Base-by-base conservation (phyloP, 2,329 filamentous ascomycete genomes). In the Cadophora luteo-olivacea region DNA sequence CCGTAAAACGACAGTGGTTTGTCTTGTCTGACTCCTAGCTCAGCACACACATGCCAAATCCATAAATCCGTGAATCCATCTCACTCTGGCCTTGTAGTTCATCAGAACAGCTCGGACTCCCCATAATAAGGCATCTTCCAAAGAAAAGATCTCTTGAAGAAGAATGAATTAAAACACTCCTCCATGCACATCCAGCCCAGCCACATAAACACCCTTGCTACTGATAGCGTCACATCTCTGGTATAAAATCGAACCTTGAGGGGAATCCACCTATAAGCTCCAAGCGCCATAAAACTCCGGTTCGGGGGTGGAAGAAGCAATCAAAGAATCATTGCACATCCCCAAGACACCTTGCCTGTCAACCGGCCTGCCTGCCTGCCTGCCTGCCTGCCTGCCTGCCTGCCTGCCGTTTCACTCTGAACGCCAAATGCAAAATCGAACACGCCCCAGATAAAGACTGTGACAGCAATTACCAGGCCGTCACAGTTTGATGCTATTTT, bases 381-480 rank as follows among this genome's bases (percentile, higher is more conserved):
- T n/a, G n/a, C n/a, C n/a, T n/a, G n/a, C n/a, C n/a, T n/a, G n/a
- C n/a, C n/a, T n/a, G n/a, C n/a, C n/a, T n/a, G n/a, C n/a, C n/a
- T 58, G 32, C 55, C 60, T 62, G 60, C 60, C 60, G 24, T 29
- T 51, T 62, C 60, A 51, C 25, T 62, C 41, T 45, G 51, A 62
- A 62, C 60, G 41, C 60, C 60, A 24, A 49, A 32, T 36, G 29
- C 41, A 33, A 62, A 49, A 51, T 49, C 38, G 16, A 33, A 29
- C 19, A 29, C n/a, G 41, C 60, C 22, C 60, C 29, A 11, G 60
- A 62, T 22, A 33, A 51, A 24, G 25, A 32, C 1, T 33, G 4
- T 33, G 41, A 19, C 24, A 29, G 19, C 41, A 60, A 33, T 24
- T 49, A 33, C 16, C 41, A 49, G 41, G 41, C 25, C 49, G 29